Evolutionary conservation across 2,329 filamentous ascomycete genomes (phyloP), one percentile per base, ranked within the genome.

Genomic region (Pyricularia grisea): DNA sequence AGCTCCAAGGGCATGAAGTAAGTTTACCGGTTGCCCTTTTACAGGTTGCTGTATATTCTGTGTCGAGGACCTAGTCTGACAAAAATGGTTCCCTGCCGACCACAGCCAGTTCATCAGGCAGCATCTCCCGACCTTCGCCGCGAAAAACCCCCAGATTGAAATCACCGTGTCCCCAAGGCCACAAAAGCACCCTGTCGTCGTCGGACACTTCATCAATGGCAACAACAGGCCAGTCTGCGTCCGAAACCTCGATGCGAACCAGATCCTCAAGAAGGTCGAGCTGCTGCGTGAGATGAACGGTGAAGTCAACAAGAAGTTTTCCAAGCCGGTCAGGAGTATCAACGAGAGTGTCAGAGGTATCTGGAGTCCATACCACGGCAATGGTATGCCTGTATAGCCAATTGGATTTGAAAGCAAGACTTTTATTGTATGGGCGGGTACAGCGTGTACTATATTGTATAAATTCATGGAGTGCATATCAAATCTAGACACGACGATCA

Each of bases 1-100:
- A 97, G 92, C 79, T 98, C 94, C 55, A 88, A 84, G 76, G 95
- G 95, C 77, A 97, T 98, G 93, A 95, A 97, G 92, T 95, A 84
- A 72, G 86, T 73, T 64, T 10, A n/a, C 31, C n/a, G 55, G 14
- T 27, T 65, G 60, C 64, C 66, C 11, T n/a, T 60, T 36, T 7
- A 28, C 20, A 28, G 17, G 28, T 17, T 10, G 23, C 55, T 67
- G 50, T 2, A 17, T 23, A 50, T 14, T 3, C 12, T 23, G 14
- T 7, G 23, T 5, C 10, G 7, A 4, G 30, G 11, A 33, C 12
- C 36, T 2, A 4, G 20, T 20, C 42, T 60, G 20, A 30, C 5
- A 9, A 67, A 67, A 27, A n/a, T 55, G 71, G 14, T 72, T 27
- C 70, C 69, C 31, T 50, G 58, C 23, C 1, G 4, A 28, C 12